Percentiles rank a stretch among this genome's conserved stretches.
Evolutionary conservation across 2,329 filamentous ascomycete genomes (phyloP).

Genomic region (Epicoccum nigrum): DNA sequence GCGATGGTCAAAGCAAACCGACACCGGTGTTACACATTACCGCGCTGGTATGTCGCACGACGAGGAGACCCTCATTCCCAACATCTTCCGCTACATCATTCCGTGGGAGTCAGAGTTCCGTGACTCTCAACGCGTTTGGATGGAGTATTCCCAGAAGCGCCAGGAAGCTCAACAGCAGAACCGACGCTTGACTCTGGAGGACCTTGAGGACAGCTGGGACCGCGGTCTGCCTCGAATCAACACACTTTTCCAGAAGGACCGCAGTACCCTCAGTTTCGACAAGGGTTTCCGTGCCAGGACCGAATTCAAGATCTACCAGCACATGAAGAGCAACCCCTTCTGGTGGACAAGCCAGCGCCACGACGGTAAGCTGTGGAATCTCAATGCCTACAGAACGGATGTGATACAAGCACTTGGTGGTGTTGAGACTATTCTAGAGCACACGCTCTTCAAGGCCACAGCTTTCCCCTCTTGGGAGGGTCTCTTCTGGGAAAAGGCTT

Average conservation of each 20-base stretch:
- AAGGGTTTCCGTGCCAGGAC: conserved; percentile 95
- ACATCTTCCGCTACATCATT: conserved; percentile 99
- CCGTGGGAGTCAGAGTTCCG: conserved; percentile 99
- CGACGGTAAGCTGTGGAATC: conserved; percentile 95
- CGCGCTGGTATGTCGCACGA: conserved; percentile 97
- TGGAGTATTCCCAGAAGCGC: conserved; percentile 97
- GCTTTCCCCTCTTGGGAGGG: conserved; percentile 98
- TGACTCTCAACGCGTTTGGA: conserved; percentile 98
- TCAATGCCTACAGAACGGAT: conserved; percentile 95
- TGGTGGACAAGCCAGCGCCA: conserved; percentile 99
- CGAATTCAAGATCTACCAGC: conserved; percentile 97
- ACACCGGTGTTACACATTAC: conserved; percentile 96
- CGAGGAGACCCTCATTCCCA: conserved; percentile 95
- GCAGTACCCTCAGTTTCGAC: conserved; percentile 95
- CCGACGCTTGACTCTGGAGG: conserved; percentile 88
- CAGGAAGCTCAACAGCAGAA: conserved; percentile 98
- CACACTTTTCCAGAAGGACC: conserved; percentile 97
- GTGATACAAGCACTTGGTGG: conserved; percentile 94
- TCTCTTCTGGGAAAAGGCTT: conserved; percentile 83
- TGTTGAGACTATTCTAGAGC: conserved; percentile 97
- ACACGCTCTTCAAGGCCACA: conserved; percentile 95
- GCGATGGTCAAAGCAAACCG: conserved; percentile 97
- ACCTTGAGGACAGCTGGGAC: conserved; percentile 98
- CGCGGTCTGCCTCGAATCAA: conserved; percentile 97
- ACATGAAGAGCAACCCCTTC: conserved; percentile 99